These are phyloP conservation scores for Saturnispora kantuleensis DNA, from an alignment of 805 yeast species.

Conservation along the genomic window DNA sequence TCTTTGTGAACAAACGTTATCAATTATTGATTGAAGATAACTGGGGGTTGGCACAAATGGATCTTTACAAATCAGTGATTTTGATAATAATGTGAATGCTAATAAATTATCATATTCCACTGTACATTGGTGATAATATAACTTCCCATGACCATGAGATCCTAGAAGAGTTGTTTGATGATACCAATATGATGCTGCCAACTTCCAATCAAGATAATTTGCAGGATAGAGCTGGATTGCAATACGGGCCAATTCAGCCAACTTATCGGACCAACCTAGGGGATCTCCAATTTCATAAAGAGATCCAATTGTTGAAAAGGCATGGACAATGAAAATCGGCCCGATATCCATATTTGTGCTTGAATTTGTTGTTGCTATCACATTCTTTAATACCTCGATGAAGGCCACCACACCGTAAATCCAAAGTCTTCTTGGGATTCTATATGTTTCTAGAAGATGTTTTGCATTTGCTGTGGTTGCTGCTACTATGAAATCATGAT, in stretches of 20 bases:
- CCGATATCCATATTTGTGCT: constrained; percentile 4
- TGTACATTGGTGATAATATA: constrained; percentile 80
- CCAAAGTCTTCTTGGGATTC: constrained; percentile 75
- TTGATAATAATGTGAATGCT: constrained; percentile 72
- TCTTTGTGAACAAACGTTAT: constrained; percentile 61
- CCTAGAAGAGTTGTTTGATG: constrained; percentile 53
- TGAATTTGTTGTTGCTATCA: constrained; percentile 34
- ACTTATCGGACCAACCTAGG: constrained; percentile 72
- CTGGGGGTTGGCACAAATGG: constrained; percentile 79
- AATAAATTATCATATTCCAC: constrained; percentile 71
- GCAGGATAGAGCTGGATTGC: constrained; percentile 78
- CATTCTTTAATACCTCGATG: constrained; percentile 65
- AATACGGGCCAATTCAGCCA: constrained; percentile 81
- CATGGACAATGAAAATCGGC: constrained; percentile 51
- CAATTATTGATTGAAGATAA: constrained; percentile 67
- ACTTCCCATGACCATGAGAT: constrained; percentile 75
- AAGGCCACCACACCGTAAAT: constrained; percentile 80
- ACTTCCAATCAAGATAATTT: constrained; percentile 76
- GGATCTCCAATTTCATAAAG: constrained; percentile 16
- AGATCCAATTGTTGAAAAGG: constrained; percentile 50
- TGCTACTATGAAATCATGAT: constrained; percentile 43
- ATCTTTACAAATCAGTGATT: constrained; percentile 68
- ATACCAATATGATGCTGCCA: constrained; percentile 79
- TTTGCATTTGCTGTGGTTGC: constrained; percentile 45
- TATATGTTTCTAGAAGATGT: constrained; percentile 65